These are phyloP conservation scores for Neocallimastix lanati DNA, from an alignment of 192 early-diverging fungal genomes.

Conservation along the genomic window DNA sequence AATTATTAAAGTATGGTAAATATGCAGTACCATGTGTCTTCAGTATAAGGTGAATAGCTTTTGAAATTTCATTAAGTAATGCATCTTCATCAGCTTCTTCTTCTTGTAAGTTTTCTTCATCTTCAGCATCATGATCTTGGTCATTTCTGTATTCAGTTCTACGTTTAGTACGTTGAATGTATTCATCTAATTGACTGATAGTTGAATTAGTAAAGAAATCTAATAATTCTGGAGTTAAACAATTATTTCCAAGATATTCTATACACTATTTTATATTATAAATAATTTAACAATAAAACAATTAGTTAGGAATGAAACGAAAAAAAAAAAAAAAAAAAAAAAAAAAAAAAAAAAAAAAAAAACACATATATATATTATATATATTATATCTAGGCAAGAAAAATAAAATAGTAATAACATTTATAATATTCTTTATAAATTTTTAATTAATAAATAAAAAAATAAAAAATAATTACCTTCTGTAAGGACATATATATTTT, in stretches of 20 bases:
- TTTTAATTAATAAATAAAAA: no score
- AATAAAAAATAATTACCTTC: slow-evolving; percentile 7
- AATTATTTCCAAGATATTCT: slow-evolving; percentile 40
- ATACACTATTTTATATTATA: slow-evolving; percentile 30
- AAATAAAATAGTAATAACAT: no score
- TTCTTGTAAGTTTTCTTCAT: slow-evolving; percentile 70
- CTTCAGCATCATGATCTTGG: slow-evolving; percentile 77
- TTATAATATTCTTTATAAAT: no score
- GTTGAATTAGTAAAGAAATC: slow-evolving; percentile 51
- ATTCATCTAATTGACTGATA: slow-evolving; percentile 53
- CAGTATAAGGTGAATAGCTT: slow-evolving; percentile 62
- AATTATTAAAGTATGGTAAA: slow-evolving; percentile 59
- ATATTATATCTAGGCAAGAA: no score
- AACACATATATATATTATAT: no score
- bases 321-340: no score
- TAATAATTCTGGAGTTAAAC: slow-evolving; percentile 42
- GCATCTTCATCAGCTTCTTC: slow-evolving; percentile 68
- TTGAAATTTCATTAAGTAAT: slow-evolving; percentile 63
- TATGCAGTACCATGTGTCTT: slow-evolving; percentile 51
- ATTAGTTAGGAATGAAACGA: no score
- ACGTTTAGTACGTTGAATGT: slow-evolving; percentile 51
- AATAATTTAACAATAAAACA: no score
- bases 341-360: no score
- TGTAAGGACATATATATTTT: slow-evolving; percentile 59
- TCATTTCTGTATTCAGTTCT: slow-evolving; percentile 52